phyloP scores from a whole-genome alignment of 2,329 filamentous ascomycete species.

The Calonectria naviculata region DNA sequence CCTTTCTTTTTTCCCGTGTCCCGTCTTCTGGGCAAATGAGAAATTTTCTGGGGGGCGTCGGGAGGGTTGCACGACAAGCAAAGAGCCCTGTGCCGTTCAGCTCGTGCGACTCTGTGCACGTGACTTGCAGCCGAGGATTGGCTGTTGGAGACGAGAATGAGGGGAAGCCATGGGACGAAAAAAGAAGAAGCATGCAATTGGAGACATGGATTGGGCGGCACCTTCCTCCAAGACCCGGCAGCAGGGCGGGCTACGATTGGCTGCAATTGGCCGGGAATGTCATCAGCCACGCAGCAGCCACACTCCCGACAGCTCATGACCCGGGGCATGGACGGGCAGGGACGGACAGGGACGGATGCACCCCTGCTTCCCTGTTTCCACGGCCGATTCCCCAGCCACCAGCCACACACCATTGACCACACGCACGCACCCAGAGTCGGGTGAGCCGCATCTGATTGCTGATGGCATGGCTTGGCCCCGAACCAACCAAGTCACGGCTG shows the following conservation, averaged over 20 bases:
- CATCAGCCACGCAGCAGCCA: not conserved
- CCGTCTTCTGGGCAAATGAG: not conserved
- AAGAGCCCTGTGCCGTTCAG: not conserved
- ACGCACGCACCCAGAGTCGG: not conserved
- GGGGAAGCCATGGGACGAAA: not conserved
- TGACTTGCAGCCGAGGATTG: not conserved
- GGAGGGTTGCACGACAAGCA: not conserved
- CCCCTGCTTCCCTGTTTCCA: not conserved
- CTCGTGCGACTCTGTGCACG: not conserved
- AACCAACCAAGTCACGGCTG: slow-evolving; percentile 20
- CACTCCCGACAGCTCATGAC: too few species aligned
- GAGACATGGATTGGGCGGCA: slow-evolving; percentile 10
- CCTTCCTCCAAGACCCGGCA: not conserved
- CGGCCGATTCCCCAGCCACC: slow-evolving; percentile 17
- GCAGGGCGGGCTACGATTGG: not conserved
- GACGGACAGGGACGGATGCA: not conserved
- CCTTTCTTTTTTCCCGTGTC: not conserved
- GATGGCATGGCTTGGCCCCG: slow-evolving; percentile 11
- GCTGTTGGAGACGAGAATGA: not conserved
- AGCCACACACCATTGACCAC: slow-evolving; percentile 24
- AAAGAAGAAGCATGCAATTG: not conserved
- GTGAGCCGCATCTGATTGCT: slow-evolving; percentile 35
- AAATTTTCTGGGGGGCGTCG: not conserved
- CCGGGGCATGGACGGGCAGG: too few species aligned
- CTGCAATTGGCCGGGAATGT: not conserved